A percentile compares a stretch with the other conserved stretches of the same genome.
Evolutionary conservation across 176 grass and related monocot genomes (phyloP).

Genomic region (Oryza glumipatula): DNA sequence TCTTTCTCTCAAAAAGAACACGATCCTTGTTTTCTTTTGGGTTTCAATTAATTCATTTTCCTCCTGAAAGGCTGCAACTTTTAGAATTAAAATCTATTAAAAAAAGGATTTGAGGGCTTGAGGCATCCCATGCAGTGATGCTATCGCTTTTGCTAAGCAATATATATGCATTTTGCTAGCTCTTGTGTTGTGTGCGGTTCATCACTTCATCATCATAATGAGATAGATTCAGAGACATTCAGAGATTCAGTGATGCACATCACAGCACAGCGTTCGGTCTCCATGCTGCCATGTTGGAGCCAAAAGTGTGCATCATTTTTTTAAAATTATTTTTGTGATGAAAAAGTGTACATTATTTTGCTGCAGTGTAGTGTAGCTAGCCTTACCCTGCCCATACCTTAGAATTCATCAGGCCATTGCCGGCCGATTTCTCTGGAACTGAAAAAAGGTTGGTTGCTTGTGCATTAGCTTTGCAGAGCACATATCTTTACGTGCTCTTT

Average conservation of each 20-base stretch:
- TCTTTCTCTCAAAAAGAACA: neutral
- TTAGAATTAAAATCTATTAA: neutral
- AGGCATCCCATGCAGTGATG: constrained; percentile 16
- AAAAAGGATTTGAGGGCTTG: neutral
- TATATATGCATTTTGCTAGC: neutral
- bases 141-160: constrained; percentile 38
- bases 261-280: neutral
- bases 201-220: neutral
- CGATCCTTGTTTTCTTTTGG: neutral
- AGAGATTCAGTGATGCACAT: neutral
- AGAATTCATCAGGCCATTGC: neutral
- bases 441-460: neutral
- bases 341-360: constrained; percentile 18
- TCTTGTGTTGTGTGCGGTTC: too few species aligned
- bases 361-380: neutral
- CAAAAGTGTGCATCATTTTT: constrained; percentile 14
- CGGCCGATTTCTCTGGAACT: constrained; percentile 1
- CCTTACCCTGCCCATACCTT: neutral
- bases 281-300: constrained; percentile 38
- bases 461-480: neutral
- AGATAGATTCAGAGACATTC: constrained; percentile 4
- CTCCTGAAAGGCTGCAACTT: neutral
- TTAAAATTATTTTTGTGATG: too few species aligned
- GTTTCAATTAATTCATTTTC: neutral
- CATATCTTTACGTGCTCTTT: neutral